Percentiles rank a stretch among this genome's conserved stretches.
Evolutionary conservation across 2,329 filamentous ascomycete genomes (phyloP).

Genomic region (Aspergillus neotritici): DNA sequence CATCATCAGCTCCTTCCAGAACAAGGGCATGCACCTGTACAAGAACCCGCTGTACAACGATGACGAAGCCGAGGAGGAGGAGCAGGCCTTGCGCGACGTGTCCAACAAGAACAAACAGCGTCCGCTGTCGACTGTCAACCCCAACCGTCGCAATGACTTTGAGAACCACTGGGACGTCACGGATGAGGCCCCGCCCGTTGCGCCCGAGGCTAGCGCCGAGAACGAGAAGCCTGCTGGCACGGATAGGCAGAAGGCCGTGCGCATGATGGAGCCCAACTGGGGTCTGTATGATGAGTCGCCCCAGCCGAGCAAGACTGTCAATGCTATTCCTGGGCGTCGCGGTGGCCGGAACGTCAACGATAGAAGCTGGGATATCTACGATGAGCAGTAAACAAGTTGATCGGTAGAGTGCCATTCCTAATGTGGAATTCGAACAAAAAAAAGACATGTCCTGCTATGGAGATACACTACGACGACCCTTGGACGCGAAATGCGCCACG

Average conservation of each 20-base stretch:
- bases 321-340: constrained; percentile 21
- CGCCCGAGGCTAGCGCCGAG: constrained; percentile 33
- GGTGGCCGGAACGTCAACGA: constrained; percentile 27
- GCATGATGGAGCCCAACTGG: constrained; percentile 64
- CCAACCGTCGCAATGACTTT: constrained; percentile 70
- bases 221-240: constrained; percentile 47
- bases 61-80: constrained; percentile 41
- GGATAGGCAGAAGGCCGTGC: constrained; percentile 62
- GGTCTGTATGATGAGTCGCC: constrained; percentile 37
- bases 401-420: no score
- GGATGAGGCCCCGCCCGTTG: constrained; percentile 45
- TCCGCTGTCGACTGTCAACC: constrained; percentile 63
- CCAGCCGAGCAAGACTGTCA: constrained; percentile 23
- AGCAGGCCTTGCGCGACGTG: neutral
- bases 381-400: no score
- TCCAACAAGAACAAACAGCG: constrained; percentile 13
- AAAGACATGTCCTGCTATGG: no score
- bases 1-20: constrained; percentile 50
- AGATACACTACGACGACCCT: no score
- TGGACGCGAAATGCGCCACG: no score
- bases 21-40: constrained; percentile 67
- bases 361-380: constrained; percentile 40
- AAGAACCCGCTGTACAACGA: constrained; percentile 67
- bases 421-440: no score
- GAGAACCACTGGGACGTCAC: constrained; percentile 70